Evolutionary conservation across 2,329 filamentous ascomycete genomes (phyloP).

Genomic region (Venturia carpophila): DNA sequence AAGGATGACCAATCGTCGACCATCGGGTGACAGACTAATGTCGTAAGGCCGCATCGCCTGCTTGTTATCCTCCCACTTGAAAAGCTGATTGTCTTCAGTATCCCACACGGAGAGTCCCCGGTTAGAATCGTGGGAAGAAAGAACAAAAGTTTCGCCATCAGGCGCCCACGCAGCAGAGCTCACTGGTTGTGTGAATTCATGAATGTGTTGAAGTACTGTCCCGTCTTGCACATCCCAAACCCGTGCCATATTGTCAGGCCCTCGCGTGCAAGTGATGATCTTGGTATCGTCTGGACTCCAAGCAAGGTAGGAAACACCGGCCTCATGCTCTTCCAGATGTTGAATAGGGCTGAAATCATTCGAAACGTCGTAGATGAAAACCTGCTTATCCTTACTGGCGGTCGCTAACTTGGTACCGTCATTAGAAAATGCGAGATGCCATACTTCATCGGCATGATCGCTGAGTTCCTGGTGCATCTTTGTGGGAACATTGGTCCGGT

Average conservation of each 20-base stretch:
- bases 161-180: conserved; percentile 85
- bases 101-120: conserved; percentile 48
- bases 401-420: conserved; percentile 77
- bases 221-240: conserved; percentile 57
- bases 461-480: conserved; percentile 62
- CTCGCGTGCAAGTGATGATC: conserved; percentile 74
- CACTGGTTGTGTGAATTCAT: conserved; percentile 72
- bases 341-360: conserved; percentile 59
- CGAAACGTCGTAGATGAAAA: conserved; percentile 74
- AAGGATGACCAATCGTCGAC: conserved; percentile 70
- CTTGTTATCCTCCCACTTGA: conserved; percentile 40
- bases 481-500: conserved; percentile 69
- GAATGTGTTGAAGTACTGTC: conserved; percentile 48
- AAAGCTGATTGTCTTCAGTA: conserved; percentile 51
- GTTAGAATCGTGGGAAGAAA: conserved; percentile 39
- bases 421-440: conserved; percentile 85
- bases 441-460: conserved; percentile 75
- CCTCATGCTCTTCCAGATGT: conserved; percentile 56
- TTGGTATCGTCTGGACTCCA: conserved; percentile 91
- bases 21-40: conserved; percentile 73
- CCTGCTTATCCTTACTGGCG: conserved; percentile 64
- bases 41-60: conserved; percentile 65
- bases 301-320: conserved; percentile 67
- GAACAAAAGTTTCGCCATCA: conserved; percentile 69
- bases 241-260: conserved; percentile 55